Evolutionary conservation across 495 filamentous ascomycete genomes (phyloP).

Genomic region (Amphirosellinia nigrospora): DNA sequence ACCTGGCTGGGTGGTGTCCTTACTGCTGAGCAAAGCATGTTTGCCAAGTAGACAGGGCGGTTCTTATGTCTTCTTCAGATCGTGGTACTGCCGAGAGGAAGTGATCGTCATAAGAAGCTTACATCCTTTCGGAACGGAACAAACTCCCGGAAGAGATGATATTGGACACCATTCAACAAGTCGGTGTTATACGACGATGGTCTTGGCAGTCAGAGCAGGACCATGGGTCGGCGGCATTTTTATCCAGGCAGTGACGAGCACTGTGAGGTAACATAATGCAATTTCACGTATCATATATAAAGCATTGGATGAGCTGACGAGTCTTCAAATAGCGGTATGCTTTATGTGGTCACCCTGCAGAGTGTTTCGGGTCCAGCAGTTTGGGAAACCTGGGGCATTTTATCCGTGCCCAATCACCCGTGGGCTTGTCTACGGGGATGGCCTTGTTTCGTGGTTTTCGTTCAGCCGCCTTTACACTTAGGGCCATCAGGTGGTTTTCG

Average conservation of each 20-base stretch:
- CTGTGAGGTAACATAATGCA: not conserved
- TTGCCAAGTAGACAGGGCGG: slow-evolving; percentile 8
- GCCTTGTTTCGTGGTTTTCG: not conserved
- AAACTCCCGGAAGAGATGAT: not conserved
- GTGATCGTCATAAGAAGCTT: not conserved
- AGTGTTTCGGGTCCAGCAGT: slow-evolving; percentile 5
- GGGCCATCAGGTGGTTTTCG: slow-evolving; percentile 15
- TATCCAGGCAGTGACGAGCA: not conserved
- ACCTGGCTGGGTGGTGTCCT: not conserved
- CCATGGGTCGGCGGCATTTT: slow-evolving; percentile 11
- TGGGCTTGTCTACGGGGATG: not conserved
- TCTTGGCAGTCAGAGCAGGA: slow-evolving; percentile 1
- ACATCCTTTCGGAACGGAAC: slow-evolving; percentile 24
- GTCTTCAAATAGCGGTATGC: slow-evolving; percentile 1
- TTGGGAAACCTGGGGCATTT: slow-evolving; percentile 19
- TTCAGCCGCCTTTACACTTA: slow-evolving; percentile 3
- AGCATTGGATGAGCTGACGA: not conserved
- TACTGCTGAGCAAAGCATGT: slow-evolving; percentile 5
- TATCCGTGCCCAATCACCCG: slow-evolving; percentile 20
- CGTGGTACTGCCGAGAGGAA: not conserved
- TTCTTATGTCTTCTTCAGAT: slow-evolving; percentile 17
- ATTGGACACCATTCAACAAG: not conserved
- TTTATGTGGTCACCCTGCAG: not conserved
- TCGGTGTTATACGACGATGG: slow-evolving; percentile 7
- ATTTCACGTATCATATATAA: not conserved